Conservation (phyloP, 164 flowering plant species). For the Malania oleifera region DNA sequence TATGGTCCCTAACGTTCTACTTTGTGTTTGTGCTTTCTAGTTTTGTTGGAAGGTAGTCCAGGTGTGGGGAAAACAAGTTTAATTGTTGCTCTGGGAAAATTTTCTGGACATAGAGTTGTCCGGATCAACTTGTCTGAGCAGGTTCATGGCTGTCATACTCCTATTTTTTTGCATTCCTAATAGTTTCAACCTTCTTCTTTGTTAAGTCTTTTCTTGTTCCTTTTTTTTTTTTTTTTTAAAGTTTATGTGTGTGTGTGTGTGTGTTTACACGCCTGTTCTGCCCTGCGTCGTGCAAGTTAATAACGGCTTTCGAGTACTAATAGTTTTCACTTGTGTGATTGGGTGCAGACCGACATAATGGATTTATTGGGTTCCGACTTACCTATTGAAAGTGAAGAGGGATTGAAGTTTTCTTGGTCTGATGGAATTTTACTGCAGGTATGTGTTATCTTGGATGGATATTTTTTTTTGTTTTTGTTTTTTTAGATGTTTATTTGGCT, state of each 20-base stretch:
- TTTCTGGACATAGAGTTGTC: slow-evolving; percentile 87
- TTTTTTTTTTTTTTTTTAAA: neutral
- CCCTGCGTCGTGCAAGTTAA: no score
- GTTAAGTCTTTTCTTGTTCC: neutral
- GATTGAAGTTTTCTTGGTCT: slow-evolving; percentile 95
- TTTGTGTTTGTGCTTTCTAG: slow-evolving; percentile 28
- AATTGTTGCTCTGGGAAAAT: slow-evolving; percentile 72
- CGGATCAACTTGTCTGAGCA: slow-evolving; percentile 96
- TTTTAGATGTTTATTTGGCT: neutral
- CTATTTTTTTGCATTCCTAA: no score
- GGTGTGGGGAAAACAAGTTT: slow-evolving; percentile 99
- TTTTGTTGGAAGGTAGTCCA: slow-evolving; percentile 95
- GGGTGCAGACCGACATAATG: slow-evolving; percentile 86
- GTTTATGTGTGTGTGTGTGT: neutral
- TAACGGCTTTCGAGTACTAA: neutral
- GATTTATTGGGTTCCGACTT: slow-evolving; percentile 94
- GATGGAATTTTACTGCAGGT: slow-evolving; percentile 98
- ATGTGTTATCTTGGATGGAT: slow-evolving; percentile 3
- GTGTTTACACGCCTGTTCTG: neutral
- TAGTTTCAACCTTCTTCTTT: slow-evolving; percentile 1
- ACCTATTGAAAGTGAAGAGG: slow-evolving; percentile 80
- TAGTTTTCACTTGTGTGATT: slow-evolving; percentile 2
- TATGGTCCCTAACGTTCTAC: slow-evolving; percentile 4
- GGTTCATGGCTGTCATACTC: no score
- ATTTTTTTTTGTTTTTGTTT: neutral